Base-by-base conservation (phyloP, 2,329 filamentous ascomycete genomes). In the Botrytis elliptica region DNA sequence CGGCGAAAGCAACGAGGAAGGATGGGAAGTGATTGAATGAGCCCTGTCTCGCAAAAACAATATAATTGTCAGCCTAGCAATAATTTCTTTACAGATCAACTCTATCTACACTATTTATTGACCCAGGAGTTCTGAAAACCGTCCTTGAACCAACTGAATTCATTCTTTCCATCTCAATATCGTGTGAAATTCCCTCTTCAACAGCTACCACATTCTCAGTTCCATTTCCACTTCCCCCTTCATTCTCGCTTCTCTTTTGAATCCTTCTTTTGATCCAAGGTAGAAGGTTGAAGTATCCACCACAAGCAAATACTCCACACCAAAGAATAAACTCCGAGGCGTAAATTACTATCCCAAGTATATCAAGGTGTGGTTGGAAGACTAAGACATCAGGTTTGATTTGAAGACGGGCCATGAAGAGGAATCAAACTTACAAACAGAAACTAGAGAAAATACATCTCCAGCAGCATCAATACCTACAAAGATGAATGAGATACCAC, bases 401-500 rank as follows among this genome's bases (percentile, higher is more conserved):
- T 10, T 12, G 2, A 57, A 46, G 36, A 18, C 33, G 22, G 18
- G 25, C 25, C 8, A 33, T n/a, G 18, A 12, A 64, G 49, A 20
- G 57, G 36, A 33, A 49, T 44, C 40, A 25, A 55, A 81, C 82
- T 74, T 75, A 84, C 82, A 82, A 25, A 93, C 84, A 0, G 90
- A 91, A 4, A 90, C 79, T 0, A 93, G 82, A 0, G 90, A 92
- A 71, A 90, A 90, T 5, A 93, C 79, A 79, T 93, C 91, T 0
- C 91, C 91, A 0, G 88, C 84, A 0, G 90, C 91, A 81, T 93
- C 91, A 62, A 93, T 91, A 1, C 84, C 88, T 0, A 92, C 90
- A 76, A 93, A 93, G 3, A 92, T 83, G 80, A 93, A 93, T 1
- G 90, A 92, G 57, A 93, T 92, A 12, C 91, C 91, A 22, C 90